Conservation (phyloP, 2,329 filamentous ascomycete species). For the Fusarium sublunatum region DNA sequence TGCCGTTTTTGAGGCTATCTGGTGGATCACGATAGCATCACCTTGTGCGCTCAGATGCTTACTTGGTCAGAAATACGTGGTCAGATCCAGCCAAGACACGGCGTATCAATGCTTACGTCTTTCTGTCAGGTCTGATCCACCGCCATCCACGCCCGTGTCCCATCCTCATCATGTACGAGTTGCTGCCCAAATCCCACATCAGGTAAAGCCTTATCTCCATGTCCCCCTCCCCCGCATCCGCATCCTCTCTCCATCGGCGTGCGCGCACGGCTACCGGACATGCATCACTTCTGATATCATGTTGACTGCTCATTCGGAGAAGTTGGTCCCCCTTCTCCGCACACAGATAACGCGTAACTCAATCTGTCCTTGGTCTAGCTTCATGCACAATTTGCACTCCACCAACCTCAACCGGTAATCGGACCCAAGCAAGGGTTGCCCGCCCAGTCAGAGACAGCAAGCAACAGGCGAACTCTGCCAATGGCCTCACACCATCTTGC, state of each 20-base stretch:
- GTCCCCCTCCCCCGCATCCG: conserved; percentile 30
- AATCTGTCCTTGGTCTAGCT: conserved; percentile 15
- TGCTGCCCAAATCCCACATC: conserved; percentile 30
- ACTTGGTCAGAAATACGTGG: no score
- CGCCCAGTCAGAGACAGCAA: not conserved
- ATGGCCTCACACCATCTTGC: conserved; percentile 27
- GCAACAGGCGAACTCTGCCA: conserved; percentile 6
- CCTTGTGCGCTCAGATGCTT: not conserved
- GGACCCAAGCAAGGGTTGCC: conserved; percentile 21
- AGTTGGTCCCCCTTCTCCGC: conserved; percentile 25
- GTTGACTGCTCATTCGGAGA: not conserved
- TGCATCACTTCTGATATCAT: conserved; percentile 29
- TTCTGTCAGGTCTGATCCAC: not conserved
- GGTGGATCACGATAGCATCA: not conserved
- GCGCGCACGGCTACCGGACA: conserved; percentile 9
- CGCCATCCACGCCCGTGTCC: conserved; percentile 21
- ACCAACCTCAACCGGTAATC: conserved; percentile 34
- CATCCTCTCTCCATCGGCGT: conserved; percentile 7
- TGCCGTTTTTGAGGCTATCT: not conserved
- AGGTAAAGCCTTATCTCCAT: conserved; percentile 36
- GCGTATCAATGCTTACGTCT: not conserved
- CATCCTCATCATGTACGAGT: conserved; percentile 38
- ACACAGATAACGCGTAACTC: conserved; percentile 32
- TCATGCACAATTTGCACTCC: conserved; percentile 39
- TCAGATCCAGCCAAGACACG: no score